Conservation (phyloP, 179 eudicot genomes). For the Drosera spatulata region DNA sequence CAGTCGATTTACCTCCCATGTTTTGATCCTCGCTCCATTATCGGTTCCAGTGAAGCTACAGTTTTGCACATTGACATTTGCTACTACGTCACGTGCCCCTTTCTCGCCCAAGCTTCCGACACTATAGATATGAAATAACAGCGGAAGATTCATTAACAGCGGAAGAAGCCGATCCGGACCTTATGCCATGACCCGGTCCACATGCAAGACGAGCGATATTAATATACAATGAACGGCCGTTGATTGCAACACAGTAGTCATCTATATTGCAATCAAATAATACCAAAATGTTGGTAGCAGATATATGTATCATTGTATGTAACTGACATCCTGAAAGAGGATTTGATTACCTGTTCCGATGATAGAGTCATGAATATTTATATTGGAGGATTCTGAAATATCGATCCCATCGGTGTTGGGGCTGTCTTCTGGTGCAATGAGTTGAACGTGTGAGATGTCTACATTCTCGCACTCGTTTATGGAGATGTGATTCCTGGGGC, state of each 20-base stretch:
- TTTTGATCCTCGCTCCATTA: constrained; percentile 52
- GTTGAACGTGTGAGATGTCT: constrained; percentile 20
- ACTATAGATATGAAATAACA: constrained; percentile 10
- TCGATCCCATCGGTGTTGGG: constrained; percentile 3
- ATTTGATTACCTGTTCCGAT: constrained; percentile 41
- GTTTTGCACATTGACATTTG: constrained; percentile 30
- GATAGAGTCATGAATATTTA: constrained; percentile 21
- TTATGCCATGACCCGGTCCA: constrained; percentile 83
- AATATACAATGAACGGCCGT: constrained; percentile 35
- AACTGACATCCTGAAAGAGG: not conserved
- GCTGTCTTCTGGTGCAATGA: constrained; percentile 19
- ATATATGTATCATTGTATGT: too few species aligned
- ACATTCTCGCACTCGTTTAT: constrained; percentile 21
- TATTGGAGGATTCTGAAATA: constrained; percentile 9
- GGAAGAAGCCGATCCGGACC: constrained; percentile 19
- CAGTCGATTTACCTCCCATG: constrained; percentile 31
- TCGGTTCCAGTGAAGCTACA: constrained; percentile 35
- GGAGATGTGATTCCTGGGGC: constrained; percentile 36
- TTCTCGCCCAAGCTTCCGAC: constrained; percentile 46
- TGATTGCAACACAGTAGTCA: constrained; percentile 65
- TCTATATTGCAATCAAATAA: constrained; percentile 14
- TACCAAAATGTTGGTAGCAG: not conserved
- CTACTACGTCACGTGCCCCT: constrained; percentile 35
- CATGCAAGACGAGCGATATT: constrained; percentile 32
- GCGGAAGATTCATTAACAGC: too few species aligned